Evolutionary conservation across 23 red algal species (phyloP).

Genomic region (Gracilaria vermiculophylla): DNA sequence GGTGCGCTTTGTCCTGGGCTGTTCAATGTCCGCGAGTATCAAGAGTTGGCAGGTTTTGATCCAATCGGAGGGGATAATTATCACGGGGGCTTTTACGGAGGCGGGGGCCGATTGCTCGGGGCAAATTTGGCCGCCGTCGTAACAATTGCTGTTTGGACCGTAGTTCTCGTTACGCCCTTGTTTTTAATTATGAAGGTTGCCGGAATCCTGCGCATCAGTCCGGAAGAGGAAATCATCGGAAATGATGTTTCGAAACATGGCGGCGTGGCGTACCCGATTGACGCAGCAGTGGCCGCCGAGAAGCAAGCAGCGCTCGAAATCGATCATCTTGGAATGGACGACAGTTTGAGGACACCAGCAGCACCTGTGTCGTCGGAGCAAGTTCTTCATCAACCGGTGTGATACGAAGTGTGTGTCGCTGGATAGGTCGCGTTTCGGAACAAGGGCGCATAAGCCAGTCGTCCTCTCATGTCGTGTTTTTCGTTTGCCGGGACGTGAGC

Average conservation of each 20-base stretch:
- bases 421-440: too few species aligned
- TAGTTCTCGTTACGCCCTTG: slow-evolving; percentile 37
- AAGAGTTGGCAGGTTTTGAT: slow-evolving; percentile 44
- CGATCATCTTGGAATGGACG: slow-evolving; percentile 70
- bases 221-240: slow-evolving; percentile 84
- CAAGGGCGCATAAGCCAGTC: too few species aligned
- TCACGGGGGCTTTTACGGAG: slow-evolving; percentile 58
- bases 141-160: slow-evolving; percentile 66
- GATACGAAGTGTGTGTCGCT: neutral
- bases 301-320: slow-evolving; percentile 40
- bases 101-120: slow-evolving; percentile 56
- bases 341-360: slow-evolving; percentile 23
- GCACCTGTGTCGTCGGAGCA: neutral
- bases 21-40: slow-evolving; percentile 50
- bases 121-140: slow-evolving; percentile 75
- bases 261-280: slow-evolving; percentile 89
- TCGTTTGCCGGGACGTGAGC: too few species aligned
- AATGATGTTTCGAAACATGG: slow-evolving; percentile 91
- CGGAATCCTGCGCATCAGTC: slow-evolving; percentile 80
- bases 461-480: too few species aligned
- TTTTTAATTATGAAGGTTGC: slow-evolving; percentile 58
- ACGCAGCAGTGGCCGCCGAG: slow-evolving; percentile 47
- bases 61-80: slow-evolving; percentile 49
- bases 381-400: neutral
- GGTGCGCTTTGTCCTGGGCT: slow-evolving; percentile 72